Base-by-base conservation (phyloP, 2,329 filamentous ascomycete genomes). In the Keithomyces neogunnii region DNA sequence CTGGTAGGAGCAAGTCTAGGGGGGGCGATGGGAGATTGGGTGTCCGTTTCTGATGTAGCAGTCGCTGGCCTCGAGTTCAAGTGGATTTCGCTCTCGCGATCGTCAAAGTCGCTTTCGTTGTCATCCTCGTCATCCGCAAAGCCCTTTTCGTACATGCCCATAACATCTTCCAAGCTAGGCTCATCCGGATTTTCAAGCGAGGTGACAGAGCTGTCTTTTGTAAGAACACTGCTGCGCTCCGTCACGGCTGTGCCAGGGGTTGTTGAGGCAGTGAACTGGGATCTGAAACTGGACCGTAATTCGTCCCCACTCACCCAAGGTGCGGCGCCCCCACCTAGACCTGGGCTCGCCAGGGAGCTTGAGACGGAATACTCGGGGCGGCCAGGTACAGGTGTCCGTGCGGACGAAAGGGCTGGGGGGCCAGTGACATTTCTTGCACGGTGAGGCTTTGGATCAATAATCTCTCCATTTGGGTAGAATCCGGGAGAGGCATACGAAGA, bases 171-270 rank as follows among this genome's bases (percentile, higher is more conserved):
- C 33, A 86, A 71, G 59, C 80, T 83, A 51, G 80, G 73, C 40
- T 78, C 79, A 56, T 83, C 80, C 54, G 78, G 74, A 13, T 71
- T 66, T 39, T 64, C 67, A 67, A 76, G 77, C 55, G 74, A 93
- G 70, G 71, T 86, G 49, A 84, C 76, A 2, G 87, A 90, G 71
- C 87, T 95, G 54, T 82, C 81, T 59, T 88, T 89, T 3, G 89
- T 93, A 56, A 85, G 66, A 47, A 93, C 76, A 62, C 90, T 96
- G 66, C 88, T 95, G 55, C 88, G 79, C 63, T 92, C 88, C 1
- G 89, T 95, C n/a, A 84, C 82, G 4, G 67, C 58, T 2, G 77
- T 79, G 29, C 85, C 90, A 33, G 76, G 77, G 30, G 72, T 70
- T 4, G 77, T 78, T 3, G 78, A 81, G 36, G 72, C 65, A 19